Conservation (phyloP, 768 basidiomycete species). For the Tephrocybe sp. region DNA sequence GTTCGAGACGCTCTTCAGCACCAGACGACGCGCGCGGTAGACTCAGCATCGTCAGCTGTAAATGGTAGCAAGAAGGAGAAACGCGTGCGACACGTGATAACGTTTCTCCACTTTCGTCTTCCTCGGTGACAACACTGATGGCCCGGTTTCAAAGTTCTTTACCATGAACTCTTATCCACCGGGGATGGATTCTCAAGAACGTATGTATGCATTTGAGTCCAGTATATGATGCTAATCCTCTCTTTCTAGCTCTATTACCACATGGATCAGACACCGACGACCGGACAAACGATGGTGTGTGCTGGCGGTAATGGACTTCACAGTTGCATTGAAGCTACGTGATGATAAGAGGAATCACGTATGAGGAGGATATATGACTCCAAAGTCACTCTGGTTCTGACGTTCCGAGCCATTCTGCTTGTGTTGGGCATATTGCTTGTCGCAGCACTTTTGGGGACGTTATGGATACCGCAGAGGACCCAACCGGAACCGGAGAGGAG, state of each 20-base stretch:
- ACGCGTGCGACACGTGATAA: too few relatives aligned
- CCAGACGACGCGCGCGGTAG: constrained; percentile 2
- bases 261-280: background rate
- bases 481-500: background rate
- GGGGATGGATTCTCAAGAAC: background rate
- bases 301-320: background rate
- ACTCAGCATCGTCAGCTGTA: background rate
- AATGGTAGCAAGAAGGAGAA: too few relatives aligned
- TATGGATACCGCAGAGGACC: background rate
- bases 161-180: background rate
- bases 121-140: too few relatives aligned
- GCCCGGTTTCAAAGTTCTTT: background rate
- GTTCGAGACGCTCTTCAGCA: constrained; percentile 2
- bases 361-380: constrained; percentile 6
- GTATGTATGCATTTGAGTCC: background rate
- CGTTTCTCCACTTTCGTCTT: too few relatives aligned
- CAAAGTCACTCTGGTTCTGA: constrained; percentile 6
- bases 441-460: constrained; percentile 1
- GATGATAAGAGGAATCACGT: background rate
- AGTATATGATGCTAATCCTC: background rate
- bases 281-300: background rate
- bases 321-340: background rate
- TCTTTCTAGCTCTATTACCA: background rate
- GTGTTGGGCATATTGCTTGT: background rate
- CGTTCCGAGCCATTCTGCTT: constrained; percentile 5